Evolutionary conservation across 1,284 basidiomycete genomes (phyloP).

Genomic region (Cutaneotrichosporon sp.): DNA sequence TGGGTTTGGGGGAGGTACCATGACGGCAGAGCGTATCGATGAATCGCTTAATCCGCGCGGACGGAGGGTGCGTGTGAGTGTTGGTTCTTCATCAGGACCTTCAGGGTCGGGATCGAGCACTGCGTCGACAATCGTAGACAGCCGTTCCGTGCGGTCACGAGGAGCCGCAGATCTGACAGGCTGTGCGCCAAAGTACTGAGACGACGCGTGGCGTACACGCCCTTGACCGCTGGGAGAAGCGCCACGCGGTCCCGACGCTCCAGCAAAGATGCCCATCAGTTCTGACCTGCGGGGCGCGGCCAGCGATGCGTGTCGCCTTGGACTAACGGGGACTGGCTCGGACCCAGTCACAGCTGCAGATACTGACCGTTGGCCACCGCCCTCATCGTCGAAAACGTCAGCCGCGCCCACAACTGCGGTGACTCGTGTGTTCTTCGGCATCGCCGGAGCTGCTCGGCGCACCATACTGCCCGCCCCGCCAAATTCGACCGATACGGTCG

Average conservation of each 20-base stretch:
- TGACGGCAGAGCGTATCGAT: conserved; percentile 77
- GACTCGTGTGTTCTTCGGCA: conserved; percentile 3
- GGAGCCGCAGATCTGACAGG: conserved; percentile 9
- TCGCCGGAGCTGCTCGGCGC: conserved; percentile 62
- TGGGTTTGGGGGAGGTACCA: conserved; percentile 22
- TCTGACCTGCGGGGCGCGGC: conserved; percentile 29
- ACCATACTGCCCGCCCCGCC: conserved; percentile 60
- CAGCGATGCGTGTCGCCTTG: conserved; percentile 2
- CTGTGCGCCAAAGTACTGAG: conserved; percentile 31
- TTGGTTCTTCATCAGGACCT: conserved; percentile 33
- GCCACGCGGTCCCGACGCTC: conserved; percentile 50
- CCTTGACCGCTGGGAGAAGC: conserved; percentile 47
- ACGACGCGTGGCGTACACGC: conserved; percentile 30
- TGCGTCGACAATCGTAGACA: conserved; percentile 69
- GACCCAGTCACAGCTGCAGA: neutral
- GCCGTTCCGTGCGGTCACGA: conserved; percentile 20
- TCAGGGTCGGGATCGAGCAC: conserved; percentile 60
- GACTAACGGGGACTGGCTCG: neutral
- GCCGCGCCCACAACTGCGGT: neutral
- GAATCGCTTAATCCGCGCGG: conserved; percentile 81
- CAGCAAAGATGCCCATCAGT: conserved; percentile 71
- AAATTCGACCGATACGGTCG: conserved; percentile 90
- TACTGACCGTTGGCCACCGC: neutral
- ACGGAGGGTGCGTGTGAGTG: conserved; percentile 60
- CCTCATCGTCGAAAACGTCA: neutral